Evolutionary conservation across 371 early-diverging fungal species (phyloP), one percentile per base, ranked within the genome.

Genomic region (Mortierella sp.): DNA sequence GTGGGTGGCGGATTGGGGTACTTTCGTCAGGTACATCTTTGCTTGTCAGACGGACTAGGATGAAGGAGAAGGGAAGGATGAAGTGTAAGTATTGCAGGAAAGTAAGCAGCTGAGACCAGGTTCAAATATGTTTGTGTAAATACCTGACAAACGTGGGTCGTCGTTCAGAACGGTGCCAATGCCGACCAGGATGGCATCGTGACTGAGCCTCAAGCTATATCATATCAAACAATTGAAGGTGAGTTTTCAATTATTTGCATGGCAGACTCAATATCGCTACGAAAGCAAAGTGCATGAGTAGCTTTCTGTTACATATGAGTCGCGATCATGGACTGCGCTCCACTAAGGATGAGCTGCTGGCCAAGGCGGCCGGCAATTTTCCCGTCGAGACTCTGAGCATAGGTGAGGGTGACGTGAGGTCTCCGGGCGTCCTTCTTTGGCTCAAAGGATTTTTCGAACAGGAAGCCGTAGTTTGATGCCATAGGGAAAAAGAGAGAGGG

Each of bases 381-480:
- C 31, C 96, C 97, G 88, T 98, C 98, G 52, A 98, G 88, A 78
- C 97, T 96, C 88, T 97, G 98, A 3, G 98, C 98, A 89, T 91
- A 97, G 5, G 97, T 96, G 73, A 98, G 88, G 3, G 97, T 96
- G 13, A 96, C 90, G 54, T 82, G 87, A 6, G 93, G 92, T 11
- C 77, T 31, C 1, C 44, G 26, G 16, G 54, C 19, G 71, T 38
- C 44, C 11, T 19, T 9, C 38, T 57, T 28, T 24, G 73, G 72
- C 7, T 54, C 58, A 65, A 86, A 82, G 19, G 80, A 71, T n/a
- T 42, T 38, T 19, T 80, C 70, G 48, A 50, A 74, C n/a, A 86
- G 73, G 42, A 86, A 86, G 28, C 14, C 11, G 68, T 86, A 80
- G 50, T 75, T 76, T 57, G 55, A 3, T n/a, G 68, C 42, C 31